Evolutionary conservation across 2,329 filamentous ascomycete genomes (phyloP), one percentile per base, ranked within the genome.

Genomic region (Fusarium sp.): DNA sequence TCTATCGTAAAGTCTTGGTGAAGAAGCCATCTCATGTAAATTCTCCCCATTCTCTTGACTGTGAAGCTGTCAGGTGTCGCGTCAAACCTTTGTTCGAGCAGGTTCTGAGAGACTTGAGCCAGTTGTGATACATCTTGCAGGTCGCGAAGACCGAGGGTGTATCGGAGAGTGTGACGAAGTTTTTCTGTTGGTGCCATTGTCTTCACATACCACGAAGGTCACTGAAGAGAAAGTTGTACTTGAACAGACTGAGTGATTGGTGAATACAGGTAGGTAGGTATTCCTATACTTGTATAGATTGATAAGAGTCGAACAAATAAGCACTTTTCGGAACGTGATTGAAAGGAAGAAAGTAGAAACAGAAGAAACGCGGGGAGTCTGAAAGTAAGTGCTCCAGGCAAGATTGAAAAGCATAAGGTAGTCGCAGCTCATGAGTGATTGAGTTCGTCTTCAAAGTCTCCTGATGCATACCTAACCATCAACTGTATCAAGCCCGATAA

Each of bases 1-100:
- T 14, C 21, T 29, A 18, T 27, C 18, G 19, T 19, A 23, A 37
- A 33, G 8, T 52, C 55, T 27, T 73, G 72, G n/a, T 75, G 69
- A n/a, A 71, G 59, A 12, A 81, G 69, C 80, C 80, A 81, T 7
- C 65, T 57, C 14, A 71, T 66, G 42, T 76, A 79, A 35, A 80
- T 73, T 10, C 73, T 75, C 3, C 69, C 72, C n/a, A 75, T 70
- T 46, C 58, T 74, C 14, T 25, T n/a, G 10, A 39, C 4, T 3
- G 66, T 38, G 18, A 79, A 72, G 5, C 42, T 49, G 7, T 41
- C n/a, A 11, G 39, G 42, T 15, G 60, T 73, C 5, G 51, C 48
- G 1, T 14, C 31, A 14, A 80, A 51, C 7, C 67, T 76, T 35
- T 63, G 70, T 31, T 78, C 72, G 9, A 81, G 55, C 2, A 69